Evolutionary conservation across 2,329 filamentous ascomycete species (phyloP), one percentile per base, ranked within the genome.

Genomic region (Cladobotryum protrusum): DNA sequence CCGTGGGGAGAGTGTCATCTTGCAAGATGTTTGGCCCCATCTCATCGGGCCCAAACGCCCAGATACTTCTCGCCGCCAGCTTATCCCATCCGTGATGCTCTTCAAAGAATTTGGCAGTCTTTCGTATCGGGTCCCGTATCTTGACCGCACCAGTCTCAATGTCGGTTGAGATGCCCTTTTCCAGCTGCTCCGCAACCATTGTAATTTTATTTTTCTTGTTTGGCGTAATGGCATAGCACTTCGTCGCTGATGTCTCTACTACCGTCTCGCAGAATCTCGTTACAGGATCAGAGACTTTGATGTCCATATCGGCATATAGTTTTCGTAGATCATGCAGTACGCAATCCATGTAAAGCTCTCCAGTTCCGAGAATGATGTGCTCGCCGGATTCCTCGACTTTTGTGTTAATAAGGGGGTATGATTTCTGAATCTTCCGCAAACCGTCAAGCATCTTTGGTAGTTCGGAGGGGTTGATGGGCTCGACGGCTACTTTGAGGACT

Each of bases 131-230:
- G 59, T 97, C 92, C 56, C 87, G 89, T 71, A 99, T 96, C 62
- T 82, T 90, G 60, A 99, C 91, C 49, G 81, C 85, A 20, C 92
- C 91, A 43, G 81, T 83, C 72, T 99, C 93, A 56, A 99, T 97
- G 61, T 99, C 93, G 61, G 88, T 85, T 5, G 92, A 89, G 55
- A 99, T 95, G 14, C 93, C 93, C 60, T 95, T 87, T 58, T 99
- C 93, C 13, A 99, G 74, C 33, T 93, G 92, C 67, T 99, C 93
- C 3, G 93, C 93, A 50, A 97, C 87, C 89, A 99, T 96, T 34
- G 93, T 97, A 61, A 99, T 87, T 68, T 95, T 96, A 74, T 99
- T 99, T 75, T 96, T 96, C 73, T 99, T 99, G 74, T 99, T 99
- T 2, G 93, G 93, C 2, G 93, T 97, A 59, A 96, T 83, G 18